phyloP scores from a whole-genome alignment of 208 protist genomes.

The Leishmania guyanensis region DNA sequence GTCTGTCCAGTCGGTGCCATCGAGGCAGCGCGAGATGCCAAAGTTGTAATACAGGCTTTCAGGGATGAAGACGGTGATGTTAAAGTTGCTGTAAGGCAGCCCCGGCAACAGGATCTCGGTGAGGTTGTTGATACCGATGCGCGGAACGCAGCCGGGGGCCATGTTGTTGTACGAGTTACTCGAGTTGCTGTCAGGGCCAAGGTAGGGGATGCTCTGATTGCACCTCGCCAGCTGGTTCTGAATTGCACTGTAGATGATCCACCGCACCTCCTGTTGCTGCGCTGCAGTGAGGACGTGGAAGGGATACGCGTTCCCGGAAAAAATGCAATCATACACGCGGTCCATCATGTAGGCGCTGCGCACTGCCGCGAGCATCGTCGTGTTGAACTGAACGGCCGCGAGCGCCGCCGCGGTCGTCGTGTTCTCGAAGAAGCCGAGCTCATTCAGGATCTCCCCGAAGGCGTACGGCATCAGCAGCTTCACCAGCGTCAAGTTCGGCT shows the following conservation, averaged over 20 bases:
- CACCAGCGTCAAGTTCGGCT: conserved; percentile 49
- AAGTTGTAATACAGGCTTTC: conserved; percentile 39
- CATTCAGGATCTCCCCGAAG: conserved; percentile 33
- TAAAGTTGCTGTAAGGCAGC: conserved; percentile 21
- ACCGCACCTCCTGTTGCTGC: conserved; percentile 47
- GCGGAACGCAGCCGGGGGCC: conserved; percentile 24
- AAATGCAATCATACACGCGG: conserved; percentile 25
- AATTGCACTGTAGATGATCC: conserved; percentile 35
- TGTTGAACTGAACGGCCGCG: conserved; percentile 17
- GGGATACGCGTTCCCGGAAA: conserved; percentile 31
- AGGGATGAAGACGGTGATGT: conserved; percentile 52
- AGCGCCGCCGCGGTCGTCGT: conserved; percentile 39
- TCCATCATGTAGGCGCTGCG: conserved; percentile 17
- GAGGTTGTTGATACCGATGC: conserved; percentile 54
- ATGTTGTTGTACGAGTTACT: conserved; percentile 1
- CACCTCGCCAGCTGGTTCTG: conserved; percentile 32
- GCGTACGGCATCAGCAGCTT: conserved; percentile 74
- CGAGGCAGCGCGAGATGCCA: conserved; percentile 44
- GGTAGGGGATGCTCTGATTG: neutral
- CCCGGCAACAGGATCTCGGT: conserved; percentile 25
- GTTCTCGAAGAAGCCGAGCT: conserved; percentile 28
- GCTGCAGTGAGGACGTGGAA: conserved; percentile 29
- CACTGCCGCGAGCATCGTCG: conserved; percentile 21
- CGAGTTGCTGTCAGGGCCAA: conserved; percentile 1
- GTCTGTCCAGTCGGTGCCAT: conserved; percentile 41